Conservation (phyloP, 441 rosid species). For the Erodium moschatum region DNA sequence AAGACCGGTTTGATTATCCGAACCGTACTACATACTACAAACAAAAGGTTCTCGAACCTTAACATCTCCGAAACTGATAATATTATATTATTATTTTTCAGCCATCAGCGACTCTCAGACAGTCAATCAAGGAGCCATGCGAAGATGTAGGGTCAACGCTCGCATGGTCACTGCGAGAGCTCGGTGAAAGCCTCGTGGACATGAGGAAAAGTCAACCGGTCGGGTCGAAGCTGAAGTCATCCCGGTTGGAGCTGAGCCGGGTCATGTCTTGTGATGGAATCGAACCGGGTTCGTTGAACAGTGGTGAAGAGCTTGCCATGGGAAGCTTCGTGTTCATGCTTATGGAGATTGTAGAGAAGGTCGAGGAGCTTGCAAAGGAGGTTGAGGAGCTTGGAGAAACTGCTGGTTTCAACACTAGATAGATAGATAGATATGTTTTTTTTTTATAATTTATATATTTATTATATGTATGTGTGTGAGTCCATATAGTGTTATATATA, state of each 20-base stretch:
- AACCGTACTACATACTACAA: no score
- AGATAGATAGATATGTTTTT: not conserved
- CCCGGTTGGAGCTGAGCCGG: conserved; percentile 31
- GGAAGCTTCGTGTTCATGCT: conserved; percentile 39
- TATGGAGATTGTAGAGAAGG: conserved; percentile 36
- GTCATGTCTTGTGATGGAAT: conserved; percentile 11
- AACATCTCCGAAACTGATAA: not conserved
- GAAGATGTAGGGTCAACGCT: conserved; percentile 31
- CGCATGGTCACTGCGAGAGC: conserved; percentile 38
- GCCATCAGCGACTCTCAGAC: conserved; percentile 24
- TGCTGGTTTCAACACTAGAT: conserved; percentile 29
- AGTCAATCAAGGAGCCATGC: conserved; percentile 36
- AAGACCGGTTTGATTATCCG: no score
- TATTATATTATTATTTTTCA: not conserved
- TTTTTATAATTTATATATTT: no score
- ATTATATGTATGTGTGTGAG: not conserved
- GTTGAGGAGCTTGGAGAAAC: conserved; percentile 47
- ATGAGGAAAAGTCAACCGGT: conserved; percentile 39
- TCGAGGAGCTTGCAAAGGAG: conserved; percentile 43
- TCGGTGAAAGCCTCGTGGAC: conserved; percentile 42
- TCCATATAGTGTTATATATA: not conserved
- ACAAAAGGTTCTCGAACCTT: not conserved
- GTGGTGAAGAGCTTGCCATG: conserved; percentile 31
- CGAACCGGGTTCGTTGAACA: conserved; percentile 14
- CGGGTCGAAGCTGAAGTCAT: conserved; percentile 37